These are phyloP conservation scores for Starmera pachycereana DNA, from an alignment of 805 yeast species.

Conservation along the genomic window DNA sequence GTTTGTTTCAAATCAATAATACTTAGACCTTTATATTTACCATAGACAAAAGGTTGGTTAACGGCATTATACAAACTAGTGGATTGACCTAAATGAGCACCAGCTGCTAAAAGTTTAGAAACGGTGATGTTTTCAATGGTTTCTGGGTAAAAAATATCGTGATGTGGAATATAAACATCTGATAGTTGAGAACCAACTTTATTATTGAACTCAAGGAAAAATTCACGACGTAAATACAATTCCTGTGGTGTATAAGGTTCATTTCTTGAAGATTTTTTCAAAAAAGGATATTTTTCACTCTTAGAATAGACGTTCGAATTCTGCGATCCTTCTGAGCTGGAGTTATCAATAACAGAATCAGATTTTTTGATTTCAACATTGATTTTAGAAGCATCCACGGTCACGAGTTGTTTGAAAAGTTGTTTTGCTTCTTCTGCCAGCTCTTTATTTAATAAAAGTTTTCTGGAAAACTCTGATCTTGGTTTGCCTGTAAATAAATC, in stretches of 20 bases:
- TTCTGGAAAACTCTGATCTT: constrained; percentile 7
- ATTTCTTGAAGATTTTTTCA: constrained; percentile 47
- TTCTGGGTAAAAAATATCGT: constrained; percentile 52
- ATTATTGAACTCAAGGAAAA: constrained; percentile 45
- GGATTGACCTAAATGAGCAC: constrained; percentile 93
- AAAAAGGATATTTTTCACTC: constrained; percentile 40
- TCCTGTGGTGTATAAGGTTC: constrained; percentile 73
- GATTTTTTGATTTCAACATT: not conserved
- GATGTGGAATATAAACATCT: constrained; percentile 60
- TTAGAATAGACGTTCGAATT: constrained; percentile 1
- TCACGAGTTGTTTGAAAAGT: constrained; percentile 10
- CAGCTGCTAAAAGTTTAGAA: constrained; percentile 74
- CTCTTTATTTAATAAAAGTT: constrained; percentile 10
- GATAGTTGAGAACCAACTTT: constrained; percentile 52
- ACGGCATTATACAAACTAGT: constrained; percentile 66
- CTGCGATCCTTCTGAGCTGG: constrained; percentile 3
- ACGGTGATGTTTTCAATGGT: constrained; percentile 49
- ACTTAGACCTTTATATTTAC: constrained; percentile 84
- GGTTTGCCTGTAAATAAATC: constrained; percentile 16
- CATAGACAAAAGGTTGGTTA: constrained; percentile 80
- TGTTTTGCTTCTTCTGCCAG: constrained; percentile 13
- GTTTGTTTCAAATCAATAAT: constrained; percentile 88
- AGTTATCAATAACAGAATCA: not conserved
- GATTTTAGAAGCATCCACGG: constrained; percentile 8
- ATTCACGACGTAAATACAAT: constrained; percentile 60